Percentiles rank a stretch among this genome's conserved stretches.
These are phyloP conservation scores for Cruciata laevipes DNA, from an alignment of 257 asterid species.

Conservation along the genomic window DNA sequence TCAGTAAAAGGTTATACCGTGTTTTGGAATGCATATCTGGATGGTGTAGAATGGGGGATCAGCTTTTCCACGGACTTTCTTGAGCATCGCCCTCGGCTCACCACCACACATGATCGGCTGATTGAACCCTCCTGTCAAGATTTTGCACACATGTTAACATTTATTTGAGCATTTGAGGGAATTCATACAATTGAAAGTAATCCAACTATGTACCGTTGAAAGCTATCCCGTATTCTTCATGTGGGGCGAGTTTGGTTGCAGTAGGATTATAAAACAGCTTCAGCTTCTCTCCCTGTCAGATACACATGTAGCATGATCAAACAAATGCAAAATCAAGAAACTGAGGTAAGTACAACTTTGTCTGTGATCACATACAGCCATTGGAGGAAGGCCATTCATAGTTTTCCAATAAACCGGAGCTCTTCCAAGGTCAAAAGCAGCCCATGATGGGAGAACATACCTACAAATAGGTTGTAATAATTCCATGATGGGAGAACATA, in stretches of 20 bases:
- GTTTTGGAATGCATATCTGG: constrained; percentile 83
- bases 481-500: constrained; percentile 40
- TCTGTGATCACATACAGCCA: constrained; percentile 42
- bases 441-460: constrained; percentile 71
- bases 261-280: constrained; percentile 80
- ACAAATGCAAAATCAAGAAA: background rate
- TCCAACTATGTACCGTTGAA: constrained; percentile 47
- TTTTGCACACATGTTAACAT: background rate
- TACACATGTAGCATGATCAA: constrained; percentile 7
- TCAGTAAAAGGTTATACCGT: constrained; percentile 34
- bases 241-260: constrained; percentile 47
- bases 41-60: constrained; percentile 69
- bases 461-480: constrained; percentile 22
- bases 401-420: constrained; percentile 92
- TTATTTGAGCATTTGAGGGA: background rate
- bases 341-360: background rate
- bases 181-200: constrained; percentile 4
- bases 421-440: constrained; percentile 76
- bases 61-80: constrained; percentile 66
- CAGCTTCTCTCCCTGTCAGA: constrained; percentile 59
- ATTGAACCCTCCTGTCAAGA: constrained; percentile 69
- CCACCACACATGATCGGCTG: constrained; percentile 97
- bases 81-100: constrained; percentile 84
- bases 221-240: constrained; percentile 64
- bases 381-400: constrained; percentile 82